Percentiles rank a stretch among this genome's conserved stretches.
Evolutionary conservation across 768 basidiomycete species (phyloP).

Genomic region (Mycena polygramma): DNA sequence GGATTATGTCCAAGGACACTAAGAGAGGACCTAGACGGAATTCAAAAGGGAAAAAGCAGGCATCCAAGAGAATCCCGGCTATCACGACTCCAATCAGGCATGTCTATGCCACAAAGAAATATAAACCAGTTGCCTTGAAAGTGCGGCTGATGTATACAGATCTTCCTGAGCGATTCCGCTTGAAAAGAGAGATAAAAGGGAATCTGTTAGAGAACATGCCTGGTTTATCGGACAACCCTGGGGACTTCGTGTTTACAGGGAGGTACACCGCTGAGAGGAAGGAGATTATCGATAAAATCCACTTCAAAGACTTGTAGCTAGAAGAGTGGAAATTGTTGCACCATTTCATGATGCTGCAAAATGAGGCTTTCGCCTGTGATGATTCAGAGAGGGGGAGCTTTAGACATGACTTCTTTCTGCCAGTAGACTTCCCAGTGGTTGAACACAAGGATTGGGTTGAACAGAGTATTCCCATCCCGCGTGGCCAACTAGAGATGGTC

Average conservation of each 20-base stretch:
- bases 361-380: background rate
- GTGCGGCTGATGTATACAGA: too few relatives aligned
- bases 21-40: background rate
- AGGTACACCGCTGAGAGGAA: conserved; percentile 39
- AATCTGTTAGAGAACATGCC: background rate
- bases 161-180: background rate
- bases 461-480: too few relatives aligned
- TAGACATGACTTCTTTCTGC: background rate
- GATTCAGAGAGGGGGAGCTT: too few relatives aligned
- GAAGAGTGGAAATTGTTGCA: background rate
- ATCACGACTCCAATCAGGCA: background rate
- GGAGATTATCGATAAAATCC: background rate
- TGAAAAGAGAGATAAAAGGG: background rate
- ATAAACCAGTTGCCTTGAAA: too few relatives aligned
- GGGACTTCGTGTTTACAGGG: conserved; percentile 39
- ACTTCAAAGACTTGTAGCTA: background rate
- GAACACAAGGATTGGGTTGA: background rate
- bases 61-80: too few relatives aligned
- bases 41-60: background rate
- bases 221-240: background rate
- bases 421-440: background rate
- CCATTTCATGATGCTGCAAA: background rate
- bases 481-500: too few relatives aligned
- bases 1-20: too few relatives aligned
- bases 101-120: background rate